Evolutionary conservation across 108 stramenopile genomes (phyloP).

Genomic region (Nannochloropsis granulata): DNA sequence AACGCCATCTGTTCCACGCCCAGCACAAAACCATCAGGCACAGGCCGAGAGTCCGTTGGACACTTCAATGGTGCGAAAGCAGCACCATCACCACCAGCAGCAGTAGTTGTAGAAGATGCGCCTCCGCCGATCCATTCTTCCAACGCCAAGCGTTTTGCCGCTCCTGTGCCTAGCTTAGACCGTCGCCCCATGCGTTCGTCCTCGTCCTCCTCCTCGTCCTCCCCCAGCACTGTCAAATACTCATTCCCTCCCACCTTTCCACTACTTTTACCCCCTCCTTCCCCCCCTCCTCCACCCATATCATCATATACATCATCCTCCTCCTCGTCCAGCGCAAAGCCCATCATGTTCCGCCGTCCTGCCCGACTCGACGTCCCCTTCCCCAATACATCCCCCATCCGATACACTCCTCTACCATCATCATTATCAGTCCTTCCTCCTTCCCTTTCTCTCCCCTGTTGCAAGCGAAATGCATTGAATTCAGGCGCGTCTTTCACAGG

Average conservation of each 20-base stretch:
- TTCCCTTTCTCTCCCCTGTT: not conserved
- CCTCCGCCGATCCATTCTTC: not conserved
- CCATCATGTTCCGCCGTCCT: not conserved
- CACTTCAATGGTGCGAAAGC: not conserved
- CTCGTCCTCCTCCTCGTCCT: not conserved
- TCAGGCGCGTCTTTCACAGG: slow-evolving; percentile 23
- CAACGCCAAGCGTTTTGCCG: not conserved
- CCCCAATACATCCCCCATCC: not conserved
- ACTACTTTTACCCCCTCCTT: not conserved
- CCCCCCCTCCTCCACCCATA: not conserved
- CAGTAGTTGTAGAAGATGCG: too few species aligned
- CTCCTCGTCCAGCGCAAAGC: slow-evolving; percentile 17
- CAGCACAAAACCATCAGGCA: not conserved
- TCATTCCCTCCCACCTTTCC: not conserved
- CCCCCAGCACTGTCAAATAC: not conserved
- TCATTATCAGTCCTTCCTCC: not conserved
- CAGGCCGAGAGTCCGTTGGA: not conserved
- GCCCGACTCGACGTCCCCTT: not conserved
- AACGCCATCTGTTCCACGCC: not conserved
- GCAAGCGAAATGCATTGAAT: not conserved
- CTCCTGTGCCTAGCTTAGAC: not conserved
- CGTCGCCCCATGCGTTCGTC: not conserved
- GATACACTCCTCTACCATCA: not conserved
- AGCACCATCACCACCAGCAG: not conserved
- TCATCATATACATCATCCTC: slow-evolving; percentile 24